A percentile compares a stretch with the other conserved stretches of the same genome.
Conservation (phyloP, 2,329 filamentous ascomycete species). For the Macrophomina pseudophaseolina region DNA sequence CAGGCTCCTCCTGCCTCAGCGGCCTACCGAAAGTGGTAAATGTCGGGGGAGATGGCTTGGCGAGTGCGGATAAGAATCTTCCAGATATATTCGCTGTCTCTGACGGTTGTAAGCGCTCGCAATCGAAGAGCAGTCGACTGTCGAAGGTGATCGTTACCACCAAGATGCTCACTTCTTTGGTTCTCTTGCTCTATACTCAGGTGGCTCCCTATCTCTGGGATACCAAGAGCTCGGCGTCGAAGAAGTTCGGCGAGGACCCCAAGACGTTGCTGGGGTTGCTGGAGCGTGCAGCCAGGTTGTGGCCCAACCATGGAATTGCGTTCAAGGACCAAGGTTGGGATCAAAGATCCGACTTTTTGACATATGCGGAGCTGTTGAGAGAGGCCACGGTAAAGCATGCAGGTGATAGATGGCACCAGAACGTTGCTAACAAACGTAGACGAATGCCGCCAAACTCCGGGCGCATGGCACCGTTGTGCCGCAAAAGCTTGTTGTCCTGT, state of each 20-base stretch:
- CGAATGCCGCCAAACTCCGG: slow-evolving; percentile 20
- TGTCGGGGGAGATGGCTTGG: neutral
- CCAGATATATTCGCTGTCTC: slow-evolving; percentile 2
- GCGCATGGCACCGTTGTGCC: neutral
- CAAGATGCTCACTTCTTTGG: slow-evolving; percentile 2
- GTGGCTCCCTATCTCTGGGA: neutral
- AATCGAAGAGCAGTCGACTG: neutral
- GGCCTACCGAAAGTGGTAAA: neutral
- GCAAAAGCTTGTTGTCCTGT: slow-evolving; percentile 12
- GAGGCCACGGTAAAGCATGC: slow-evolving; percentile 9
- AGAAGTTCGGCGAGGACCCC: slow-evolving; percentile 11
- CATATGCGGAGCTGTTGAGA: slow-evolving; percentile 18
- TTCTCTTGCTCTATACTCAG: slow-evolving; percentile 2
- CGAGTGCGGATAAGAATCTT: neutral
- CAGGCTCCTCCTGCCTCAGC: neutral
- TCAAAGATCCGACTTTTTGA: slow-evolving; percentile 6
- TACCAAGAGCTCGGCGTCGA: neutral
- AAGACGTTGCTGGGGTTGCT: slow-evolving; percentile 20
- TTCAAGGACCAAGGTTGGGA: slow-evolving; percentile 26
- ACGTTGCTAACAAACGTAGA: slow-evolving; percentile 3
- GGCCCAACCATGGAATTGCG: slow-evolving; percentile 14
- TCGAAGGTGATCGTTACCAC: neutral
- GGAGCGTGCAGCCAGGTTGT: slow-evolving; percentile 16
- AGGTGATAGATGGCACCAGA: neutral
- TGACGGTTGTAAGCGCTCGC: neutral